Base-by-base conservation (phyloP, 2,329 filamentous ascomycete species). In the Phyllosticta paracitricarpa region DNA sequence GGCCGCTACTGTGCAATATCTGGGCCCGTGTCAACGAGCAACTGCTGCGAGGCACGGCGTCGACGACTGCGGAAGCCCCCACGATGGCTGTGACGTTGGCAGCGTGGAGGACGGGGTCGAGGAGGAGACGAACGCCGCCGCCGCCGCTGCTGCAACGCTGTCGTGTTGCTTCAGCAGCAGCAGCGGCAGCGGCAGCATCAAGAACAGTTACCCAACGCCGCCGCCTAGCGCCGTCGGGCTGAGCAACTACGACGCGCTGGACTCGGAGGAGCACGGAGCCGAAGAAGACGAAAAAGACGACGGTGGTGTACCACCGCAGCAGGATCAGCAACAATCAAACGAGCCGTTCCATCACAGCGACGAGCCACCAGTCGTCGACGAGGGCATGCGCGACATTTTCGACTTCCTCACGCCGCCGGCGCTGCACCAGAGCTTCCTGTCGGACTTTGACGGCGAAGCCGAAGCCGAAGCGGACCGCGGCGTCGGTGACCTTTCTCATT, bases 271-370 rank as follows among this genome's bases (percentile, higher is more conserved):
- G 19, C 19, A 22, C 19, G 19, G 19, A 22, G 19, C 19, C 19
- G 19, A 22, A 22, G 19, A 73, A 22, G 67, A 70, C 10, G 48
- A 35, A 4, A 24, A 51, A 4, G 40, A 22, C 2, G 22, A 30
- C 26, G n/a, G 17, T 5, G 10, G 3, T n/a, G 35, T 10, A 40
- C 7, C 24, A 17, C 58, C 30, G 25, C 58, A 89, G 73, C 52
- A 95, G 83, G 66, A 85, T 78, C 24, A 82, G 77, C 40, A 88
- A 74, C 63, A 92, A 81, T 22, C 19, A 22, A 22, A 22, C 19
- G 19, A 22, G 19, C 1, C 19, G 19, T 22, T 22, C 19, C 19
- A 22, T 22, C 72, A 89, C 79, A 63, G 81, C 75, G 6, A 77
- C 71, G 51, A 22, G 19, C 19, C 19, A 22, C 19, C 19, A 22